Conservation (phyloP, 2,329 filamentous ascomycete species). For the Teratosphaeria viscida region DNA sequence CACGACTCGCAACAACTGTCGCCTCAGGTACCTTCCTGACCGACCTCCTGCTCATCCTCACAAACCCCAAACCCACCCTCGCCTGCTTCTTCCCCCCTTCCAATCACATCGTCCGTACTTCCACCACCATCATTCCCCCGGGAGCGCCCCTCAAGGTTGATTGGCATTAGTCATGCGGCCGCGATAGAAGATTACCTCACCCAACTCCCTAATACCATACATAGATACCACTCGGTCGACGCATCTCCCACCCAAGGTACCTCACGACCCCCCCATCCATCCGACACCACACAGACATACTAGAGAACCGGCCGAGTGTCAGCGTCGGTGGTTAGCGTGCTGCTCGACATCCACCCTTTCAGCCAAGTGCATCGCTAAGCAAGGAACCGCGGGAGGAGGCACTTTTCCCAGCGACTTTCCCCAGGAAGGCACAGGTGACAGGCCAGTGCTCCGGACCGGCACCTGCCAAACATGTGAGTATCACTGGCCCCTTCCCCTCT, state of each 20-base stretch:
- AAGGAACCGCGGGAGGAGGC: neutral
- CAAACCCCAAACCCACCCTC: neutral
- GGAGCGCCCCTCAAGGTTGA: neutral
- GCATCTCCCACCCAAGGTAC: no score
- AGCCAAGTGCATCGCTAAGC: neutral
- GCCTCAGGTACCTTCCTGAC: neutral
- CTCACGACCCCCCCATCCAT: neutral
- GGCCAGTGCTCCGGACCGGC: constrained; percentile 6
- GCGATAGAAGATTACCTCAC: neutral
- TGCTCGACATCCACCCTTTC: neutral
- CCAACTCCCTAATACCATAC: no score
- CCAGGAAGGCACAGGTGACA: neutral
- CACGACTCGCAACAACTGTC: neutral
- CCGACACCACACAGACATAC: neutral
- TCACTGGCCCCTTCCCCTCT: neutral
- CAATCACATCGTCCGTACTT: neutral
- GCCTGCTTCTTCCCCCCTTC: neutral
- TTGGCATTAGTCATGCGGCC: neutral
- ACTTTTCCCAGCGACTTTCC: neutral
- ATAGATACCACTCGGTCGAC: no score
- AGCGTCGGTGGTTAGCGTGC: neutral
- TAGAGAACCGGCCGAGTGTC: no score
- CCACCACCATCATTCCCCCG: neutral
- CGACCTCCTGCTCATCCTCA: neutral
- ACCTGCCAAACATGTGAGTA: constrained; percentile 16